Evolutionary conservation across 257 asterid species (phyloP), one percentile per base, ranked within the genome.

Genomic region (Solanum virginianum): DNA sequence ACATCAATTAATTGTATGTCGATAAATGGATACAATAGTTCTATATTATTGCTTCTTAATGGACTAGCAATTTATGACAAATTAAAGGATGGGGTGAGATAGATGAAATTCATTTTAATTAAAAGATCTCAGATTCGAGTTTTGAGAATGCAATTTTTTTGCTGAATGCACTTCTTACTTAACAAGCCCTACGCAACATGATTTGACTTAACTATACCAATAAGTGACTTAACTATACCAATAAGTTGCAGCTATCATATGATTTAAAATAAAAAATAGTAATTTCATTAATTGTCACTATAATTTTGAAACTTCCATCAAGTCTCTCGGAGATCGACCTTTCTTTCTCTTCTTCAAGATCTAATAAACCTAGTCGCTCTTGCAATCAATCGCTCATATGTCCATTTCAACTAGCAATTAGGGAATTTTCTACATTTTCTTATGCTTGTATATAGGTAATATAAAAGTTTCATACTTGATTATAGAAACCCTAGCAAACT

Each of bases 161-260:
- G 18, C 16, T 15, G 11, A 2, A 24, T 17, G 3, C 0, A 10
- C 24, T 68, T 68, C 2, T 24, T 36, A 8, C 3, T 68, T 68
- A 15, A 16, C 0, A 8, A 7, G 49, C 3, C 49, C 5, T 65
- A 65, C 2, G 0, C 0, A 0, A 32, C n/a, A 29, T 3, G 20
- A 62, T 5, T 17, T 12, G 39, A 65, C 72, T 13, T 65, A 65
- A 2, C 11, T 12, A 8, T 10, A n/a, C n/a, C n/a, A n/a, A n/a
- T n/a, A n/a, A n/a, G n/a, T n/a, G 39, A 65, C 72, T 13, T 65
- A 65, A 2, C 11, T 12, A 8, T 36, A 16, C 6, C 12, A 32
- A 29, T 65, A 8, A 65, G 4, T 68, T 32, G 1, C 2, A 0
- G 1, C 32, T 68, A 68, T 14, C 49, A 68, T 1, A 68, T 32